A percentile compares a stretch with the other conserved stretches of the same genome.
These are phyloP conservation scores for Nemophila menziesii DNA, from an alignment of 257 asterid genomes.

Conservation along the genomic window DNA sequence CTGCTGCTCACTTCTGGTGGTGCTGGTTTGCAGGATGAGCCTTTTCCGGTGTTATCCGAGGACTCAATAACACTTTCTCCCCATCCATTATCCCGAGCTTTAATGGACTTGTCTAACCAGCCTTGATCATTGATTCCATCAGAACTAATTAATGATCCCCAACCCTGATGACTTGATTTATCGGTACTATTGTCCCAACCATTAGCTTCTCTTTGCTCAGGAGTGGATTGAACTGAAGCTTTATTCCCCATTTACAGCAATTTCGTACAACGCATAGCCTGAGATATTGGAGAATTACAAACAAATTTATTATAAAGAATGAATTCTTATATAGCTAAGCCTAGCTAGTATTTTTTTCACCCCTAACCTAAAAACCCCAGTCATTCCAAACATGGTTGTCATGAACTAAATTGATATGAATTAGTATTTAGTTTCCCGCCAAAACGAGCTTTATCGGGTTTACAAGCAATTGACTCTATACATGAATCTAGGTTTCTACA, in stretches of 20 bases:
- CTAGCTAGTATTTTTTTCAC: too few species aligned
- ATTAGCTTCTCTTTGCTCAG: conserved; percentile 2
- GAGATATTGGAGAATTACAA: not conserved
- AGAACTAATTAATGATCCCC: conserved; percentile 7
- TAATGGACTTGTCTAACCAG: conserved; percentile 2
- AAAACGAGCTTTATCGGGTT: too few species aligned
- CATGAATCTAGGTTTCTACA: too few species aligned
- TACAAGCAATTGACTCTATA: too few species aligned
- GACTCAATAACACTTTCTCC: conserved; percentile 5
- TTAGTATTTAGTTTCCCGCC: too few species aligned
- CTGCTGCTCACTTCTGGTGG: conserved; percentile 6
- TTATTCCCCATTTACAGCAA: conserved; percentile 2
- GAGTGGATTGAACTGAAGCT: conserved; percentile 2
- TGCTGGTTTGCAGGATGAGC: not conserved
- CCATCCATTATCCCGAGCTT: conserved; percentile 10
- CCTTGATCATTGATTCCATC: conserved; percentile 1
- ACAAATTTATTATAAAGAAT: not conserved
- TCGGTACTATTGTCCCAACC: conserved; percentile 5
- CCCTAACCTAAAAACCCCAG: too few species aligned
- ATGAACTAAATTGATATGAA: too few species aligned
- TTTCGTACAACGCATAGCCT: not conserved
- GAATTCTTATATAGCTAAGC: too few species aligned
- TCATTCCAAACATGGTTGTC: too few species aligned
- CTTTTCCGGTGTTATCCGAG: not conserved
- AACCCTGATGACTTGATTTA: not conserved